Percentiles rank a stretch among this genome's conserved stretches.
Evolutionary conservation across 1,284 basidiomycete species (phyloP).

Genomic region (Sporisorium reilianum): DNA sequence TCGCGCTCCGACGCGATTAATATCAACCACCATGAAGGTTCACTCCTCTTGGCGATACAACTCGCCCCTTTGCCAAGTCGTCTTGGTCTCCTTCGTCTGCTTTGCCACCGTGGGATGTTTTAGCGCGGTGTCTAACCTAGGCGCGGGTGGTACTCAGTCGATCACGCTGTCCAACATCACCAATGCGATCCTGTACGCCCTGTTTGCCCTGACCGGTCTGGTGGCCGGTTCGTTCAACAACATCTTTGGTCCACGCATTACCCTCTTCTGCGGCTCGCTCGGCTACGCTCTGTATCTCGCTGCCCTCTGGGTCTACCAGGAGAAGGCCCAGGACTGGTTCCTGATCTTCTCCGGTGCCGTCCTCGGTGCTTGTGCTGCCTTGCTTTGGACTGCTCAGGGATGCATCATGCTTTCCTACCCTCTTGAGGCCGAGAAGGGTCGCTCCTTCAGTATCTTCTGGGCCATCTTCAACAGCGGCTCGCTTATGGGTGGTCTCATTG

Average conservation of each 20-base stretch:
- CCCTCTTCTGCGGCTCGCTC: constrained; percentile 77
- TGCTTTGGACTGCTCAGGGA: constrained; percentile 77
- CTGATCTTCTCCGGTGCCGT: constrained; percentile 80
- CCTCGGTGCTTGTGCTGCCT: constrained; percentile 83
- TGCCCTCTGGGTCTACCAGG: constrained; percentile 74
- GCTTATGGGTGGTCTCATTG: constrained; percentile 78
- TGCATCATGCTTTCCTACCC: constrained; percentile 85
- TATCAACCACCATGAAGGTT: constrained; percentile 22
- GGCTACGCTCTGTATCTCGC: constrained; percentile 76
- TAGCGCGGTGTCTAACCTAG: constrained; percentile 11
- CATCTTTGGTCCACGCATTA: constrained; percentile 77
- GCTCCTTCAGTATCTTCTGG: constrained; percentile 79
- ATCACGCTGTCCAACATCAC: constrained; percentile 43
- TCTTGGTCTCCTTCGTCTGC: constrained; percentile 39
- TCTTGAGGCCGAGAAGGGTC: constrained; percentile 78
- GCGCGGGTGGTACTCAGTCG: constrained; percentile 35
- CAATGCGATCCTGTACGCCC: constrained; percentile 50
- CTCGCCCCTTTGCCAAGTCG: constrained; percentile 35
- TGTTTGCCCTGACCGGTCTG: constrained; percentile 58
- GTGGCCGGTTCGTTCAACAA: constrained; percentile 78
- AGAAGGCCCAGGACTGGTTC: constrained; percentile 68
- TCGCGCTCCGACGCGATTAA: neutral
- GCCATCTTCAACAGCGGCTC: constrained; percentile 76
- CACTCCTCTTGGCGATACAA: constrained; percentile 41
- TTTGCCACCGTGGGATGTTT: constrained; percentile 33